Evolutionary conservation across 2,329 filamentous ascomycete genomes (phyloP), one percentile per base, ranked within the genome.

Genomic region (Xylaria sp.): DNA sequence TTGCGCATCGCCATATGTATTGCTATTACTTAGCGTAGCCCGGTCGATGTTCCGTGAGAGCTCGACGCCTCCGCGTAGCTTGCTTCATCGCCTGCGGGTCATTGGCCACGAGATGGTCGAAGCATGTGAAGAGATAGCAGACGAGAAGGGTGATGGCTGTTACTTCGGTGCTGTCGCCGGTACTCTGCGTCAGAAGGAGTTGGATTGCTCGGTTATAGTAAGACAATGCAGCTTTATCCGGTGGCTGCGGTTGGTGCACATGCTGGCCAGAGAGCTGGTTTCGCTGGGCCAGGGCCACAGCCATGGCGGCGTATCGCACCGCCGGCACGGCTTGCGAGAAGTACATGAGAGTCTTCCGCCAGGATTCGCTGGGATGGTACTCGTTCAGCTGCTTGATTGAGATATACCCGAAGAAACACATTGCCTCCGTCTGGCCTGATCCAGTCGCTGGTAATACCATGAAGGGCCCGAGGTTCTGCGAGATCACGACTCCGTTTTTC

Each of bases 41-140:
- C 66, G 64, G 53, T 67, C 50, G 31, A 72, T 65, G 49, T 65
- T 71, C 37, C 67, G 68, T 47, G 66, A 70, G 38, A 78, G 73
- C 52, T 71, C 71, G 31, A 76, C 72, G 40, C 76, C 77, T 59
- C 72, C 71, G 33, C 71, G 72, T n/a, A 78, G 64, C 59, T n/a
- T 78, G 76, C 57, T 71, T 74, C 23, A 74, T 54, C 65, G 75
- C 75, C 67, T 77, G 75, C 52, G 72, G 65, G 56, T 76, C 54
- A 64, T 76, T 73, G 33, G 75, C 74, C 6, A 70, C 70, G 37
- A 78, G 71, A 53, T 77, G 68, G 60, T 78, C 77, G 63, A 77
- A 76, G 68, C 76, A 77, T 64, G 67, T 75, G 66, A 78, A 77
- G 33, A 78, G 75, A 67, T 78, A 78, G 66, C 76, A 78, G 47